phyloP scores from a whole-genome alignment of 23 red algal species.

The Agarophyton chilense region DNA sequence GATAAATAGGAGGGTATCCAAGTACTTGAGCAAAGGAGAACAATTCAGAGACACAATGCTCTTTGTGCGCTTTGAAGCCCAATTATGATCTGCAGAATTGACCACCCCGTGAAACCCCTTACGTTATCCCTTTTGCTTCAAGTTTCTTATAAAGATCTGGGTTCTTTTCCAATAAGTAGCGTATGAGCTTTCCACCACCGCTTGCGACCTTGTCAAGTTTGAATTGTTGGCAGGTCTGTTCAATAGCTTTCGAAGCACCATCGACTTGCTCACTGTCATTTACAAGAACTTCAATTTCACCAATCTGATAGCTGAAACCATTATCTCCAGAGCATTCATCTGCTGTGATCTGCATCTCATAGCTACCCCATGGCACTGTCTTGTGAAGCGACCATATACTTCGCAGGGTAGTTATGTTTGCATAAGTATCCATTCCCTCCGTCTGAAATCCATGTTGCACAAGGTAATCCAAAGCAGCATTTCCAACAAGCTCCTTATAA shows the following conservation, averaged over 20 bases:
- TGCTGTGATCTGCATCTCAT: constrained; percentile 9
- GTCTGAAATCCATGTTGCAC: neutral
- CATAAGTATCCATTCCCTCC: neutral
- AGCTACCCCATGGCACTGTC: neutral
- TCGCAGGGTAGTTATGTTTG: constrained; percentile 2
- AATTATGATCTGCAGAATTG: no score
- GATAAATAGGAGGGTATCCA: no score
- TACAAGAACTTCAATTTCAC: constrained; percentile 53
- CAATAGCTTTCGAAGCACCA: constrained; percentile 10
- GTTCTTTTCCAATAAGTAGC: constrained; percentile 34
- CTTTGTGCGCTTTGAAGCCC: no score
- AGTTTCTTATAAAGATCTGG: neutral
- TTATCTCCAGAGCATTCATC: constrained; percentile 23
- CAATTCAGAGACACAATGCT: no score
- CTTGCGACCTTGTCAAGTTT: neutral
- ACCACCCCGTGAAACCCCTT: no score
- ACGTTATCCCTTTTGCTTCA: neutral
- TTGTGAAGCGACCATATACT: neutral
- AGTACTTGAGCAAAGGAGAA: no score
- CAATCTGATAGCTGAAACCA: constrained; percentile 51
- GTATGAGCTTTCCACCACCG: constrained; percentile 51
- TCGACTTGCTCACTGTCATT: neutral
- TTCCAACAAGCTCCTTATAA: constrained; percentile 36
- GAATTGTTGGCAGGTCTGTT: neutral
- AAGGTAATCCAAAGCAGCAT: neutral